phyloP scores from a whole-genome alignment of 768 basidiomycete genomes.

The Mycena sanguinolenta region DNA sequence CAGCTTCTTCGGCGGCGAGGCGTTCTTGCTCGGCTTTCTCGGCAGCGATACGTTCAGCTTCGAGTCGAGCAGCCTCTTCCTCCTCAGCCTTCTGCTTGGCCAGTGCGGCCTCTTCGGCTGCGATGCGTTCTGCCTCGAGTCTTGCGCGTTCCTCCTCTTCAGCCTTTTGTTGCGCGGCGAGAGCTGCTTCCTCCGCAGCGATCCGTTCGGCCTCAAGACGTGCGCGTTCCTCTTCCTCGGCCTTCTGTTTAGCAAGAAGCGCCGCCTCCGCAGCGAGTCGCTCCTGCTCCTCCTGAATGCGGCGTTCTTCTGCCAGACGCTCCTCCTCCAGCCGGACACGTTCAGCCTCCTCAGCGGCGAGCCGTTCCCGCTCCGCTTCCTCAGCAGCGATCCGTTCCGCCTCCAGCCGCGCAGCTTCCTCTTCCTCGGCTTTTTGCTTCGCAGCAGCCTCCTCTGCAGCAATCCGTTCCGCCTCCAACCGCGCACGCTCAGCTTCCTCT shows the following conservation, averaged over 20 bases:
- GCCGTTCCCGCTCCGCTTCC: conserved; percentile 15
- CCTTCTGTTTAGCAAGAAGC: conserved; percentile 10
- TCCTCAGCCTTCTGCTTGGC: too few species aligned
- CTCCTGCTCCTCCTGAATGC: conserved; percentile 2
- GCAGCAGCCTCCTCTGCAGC: conserved; percentile 13
- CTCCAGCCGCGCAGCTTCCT: conserved; percentile 11
- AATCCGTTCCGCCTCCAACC: neutral
- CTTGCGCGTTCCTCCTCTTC: neutral
- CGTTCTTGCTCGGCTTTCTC: conserved; percentile 7
- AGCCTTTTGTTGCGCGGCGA: conserved; percentile 1
- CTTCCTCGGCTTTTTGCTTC: conserved; percentile 12
- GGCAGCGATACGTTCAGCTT: neutral
- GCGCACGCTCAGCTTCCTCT: conserved; percentile 1
- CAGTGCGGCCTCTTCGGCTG: too few species aligned
- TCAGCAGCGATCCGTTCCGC: conserved; percentile 20
- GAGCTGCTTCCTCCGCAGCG: neutral
- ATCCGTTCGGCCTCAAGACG: neutral
- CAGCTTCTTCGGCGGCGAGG: conserved; percentile 13
- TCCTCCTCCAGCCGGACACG: conserved; percentile 10
- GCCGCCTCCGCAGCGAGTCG: conserved; percentile 1
- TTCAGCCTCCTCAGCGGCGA: conserved; percentile 20
- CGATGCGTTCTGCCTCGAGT: neutral
- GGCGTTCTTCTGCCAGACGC: conserved; percentile 7
- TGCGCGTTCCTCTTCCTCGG: neutral
- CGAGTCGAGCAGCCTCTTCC: conserved; percentile 3